A percentile compares a stretch with the other conserved stretches of the same genome.
Evolutionary conservation across 352 stramenopile species (phyloP).

Genomic region (Phytopythium aichiense): DNA sequence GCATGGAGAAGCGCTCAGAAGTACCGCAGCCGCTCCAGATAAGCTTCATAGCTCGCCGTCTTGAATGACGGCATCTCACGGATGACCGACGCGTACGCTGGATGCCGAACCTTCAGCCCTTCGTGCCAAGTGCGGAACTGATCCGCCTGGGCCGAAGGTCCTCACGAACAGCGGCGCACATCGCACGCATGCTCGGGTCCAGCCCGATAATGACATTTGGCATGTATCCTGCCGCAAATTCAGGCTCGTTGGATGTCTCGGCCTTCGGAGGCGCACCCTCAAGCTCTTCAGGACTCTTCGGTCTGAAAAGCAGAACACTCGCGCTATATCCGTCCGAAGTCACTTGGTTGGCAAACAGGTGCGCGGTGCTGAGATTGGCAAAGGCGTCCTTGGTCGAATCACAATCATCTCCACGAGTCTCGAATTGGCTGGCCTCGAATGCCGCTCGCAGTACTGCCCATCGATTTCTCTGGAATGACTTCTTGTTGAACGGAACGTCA

Average conservation of each 20-base stretch:
- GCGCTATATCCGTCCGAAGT: constrained; percentile 9
- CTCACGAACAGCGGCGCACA: constrained; percentile 8
- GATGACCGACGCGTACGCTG: constrained; percentile 2
- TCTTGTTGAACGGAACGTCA: not conserved
- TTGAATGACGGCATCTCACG: constrained; percentile 18
- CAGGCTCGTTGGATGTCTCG: too few relatives aligned
- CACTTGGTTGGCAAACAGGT: constrained; percentile 12
- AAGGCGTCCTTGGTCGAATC: not conserved
- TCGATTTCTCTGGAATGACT: constrained; percentile 1
- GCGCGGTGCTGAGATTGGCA: not conserved
- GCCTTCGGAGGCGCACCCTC: not conserved
- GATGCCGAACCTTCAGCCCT: too few relatives aligned
- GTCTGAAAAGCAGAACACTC: constrained; percentile 2
- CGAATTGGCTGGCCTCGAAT: constrained; percentile 2
- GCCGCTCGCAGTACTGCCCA: constrained; percentile 12
- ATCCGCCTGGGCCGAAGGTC: not conserved
- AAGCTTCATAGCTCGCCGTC: constrained; percentile 4
- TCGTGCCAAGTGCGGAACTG: too few relatives aligned
- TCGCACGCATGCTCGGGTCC: constrained; percentile 12
- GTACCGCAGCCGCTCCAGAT: constrained; percentile 10
- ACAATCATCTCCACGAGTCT: constrained; percentile 1
- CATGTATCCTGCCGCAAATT: not conserved
- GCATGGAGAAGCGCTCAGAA: constrained; percentile 7
- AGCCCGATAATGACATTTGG: constrained; percentile 14
- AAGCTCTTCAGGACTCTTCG: constrained; percentile 7